These are phyloP conservation scores for Pinus albicaulis DNA, from an alignment of 75 land plant species.

Conservation along the genomic window DNA sequence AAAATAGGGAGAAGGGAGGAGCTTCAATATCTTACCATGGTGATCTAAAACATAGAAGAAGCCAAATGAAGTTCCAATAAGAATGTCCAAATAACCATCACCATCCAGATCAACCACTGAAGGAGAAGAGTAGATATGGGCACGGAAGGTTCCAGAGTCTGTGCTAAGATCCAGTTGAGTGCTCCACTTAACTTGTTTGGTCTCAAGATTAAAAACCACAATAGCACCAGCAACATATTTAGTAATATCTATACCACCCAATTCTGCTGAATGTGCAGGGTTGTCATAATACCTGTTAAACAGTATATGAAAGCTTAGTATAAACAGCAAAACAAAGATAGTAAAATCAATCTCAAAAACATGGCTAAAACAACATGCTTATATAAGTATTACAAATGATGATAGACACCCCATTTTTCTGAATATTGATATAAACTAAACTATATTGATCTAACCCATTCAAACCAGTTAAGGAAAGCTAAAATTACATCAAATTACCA, in stretches of 20 bases:
- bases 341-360: neutral
- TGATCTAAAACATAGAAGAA: conserved; percentile 90
- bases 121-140: conserved; percentile 95
- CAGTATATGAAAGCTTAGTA: neutral
- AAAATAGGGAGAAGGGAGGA: neutral
- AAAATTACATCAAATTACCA: too few species aligned
- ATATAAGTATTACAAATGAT: too few species aligned
- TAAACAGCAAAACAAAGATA: neutral
- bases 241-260: conserved; percentile 78
- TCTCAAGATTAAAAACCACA: conserved; percentile 92
- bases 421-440: too few species aligned
- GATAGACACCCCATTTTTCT: too few species aligned
- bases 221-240: conserved; percentile 93
- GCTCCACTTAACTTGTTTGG: conserved; percentile 97
- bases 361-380: neutral
- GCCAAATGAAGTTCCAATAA: conserved; percentile 96
- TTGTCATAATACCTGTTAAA: conserved; percentile 88
- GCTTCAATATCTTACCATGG: conserved; percentile 50
- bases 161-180: conserved; percentile 78
- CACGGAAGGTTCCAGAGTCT: conserved; percentile 79
- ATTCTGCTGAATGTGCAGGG: conserved; percentile 67
- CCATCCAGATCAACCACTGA: conserved; percentile 94
- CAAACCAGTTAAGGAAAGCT: too few species aligned
- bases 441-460: too few species aligned
- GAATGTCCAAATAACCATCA: conserved; percentile 91